Evolutionary conservation across 202 grass and related monocot genomes (phyloP).

Genomic region (Carex sylvatica): DNA sequence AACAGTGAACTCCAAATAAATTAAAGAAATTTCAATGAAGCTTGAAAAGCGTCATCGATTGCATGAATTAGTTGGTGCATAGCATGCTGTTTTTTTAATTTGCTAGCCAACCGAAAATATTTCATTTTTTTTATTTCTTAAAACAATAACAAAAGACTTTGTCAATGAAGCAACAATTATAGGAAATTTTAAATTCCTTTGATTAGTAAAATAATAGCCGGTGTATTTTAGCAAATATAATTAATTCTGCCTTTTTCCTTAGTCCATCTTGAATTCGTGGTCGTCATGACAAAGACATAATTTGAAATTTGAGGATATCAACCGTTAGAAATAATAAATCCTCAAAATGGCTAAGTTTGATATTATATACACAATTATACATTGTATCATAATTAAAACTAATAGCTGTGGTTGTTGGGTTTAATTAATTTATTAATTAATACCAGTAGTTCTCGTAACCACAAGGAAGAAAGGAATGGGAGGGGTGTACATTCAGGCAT

Average conservation of each 20-base stretch:
- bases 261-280: neutral
- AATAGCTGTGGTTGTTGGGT: neutral
- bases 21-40: neutral
- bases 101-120: neutral
- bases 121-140: neutral
- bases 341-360: neutral
- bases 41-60: neutral
- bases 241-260: neutral
- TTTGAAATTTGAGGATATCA: neutral
- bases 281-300: neutral
- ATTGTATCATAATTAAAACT: neutral
- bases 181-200: too few species aligned
- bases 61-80: slow-evolving; percentile 17
- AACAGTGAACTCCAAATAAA: neutral
- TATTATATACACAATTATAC: neutral
- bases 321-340: neutral
- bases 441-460: too few species aligned
- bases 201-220: neutral
- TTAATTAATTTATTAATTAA: neutral
- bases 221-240: neutral
- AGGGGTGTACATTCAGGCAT: too few species aligned
- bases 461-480: too few species aligned
- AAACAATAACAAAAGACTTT: neutral
- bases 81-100: slow-evolving; percentile 15
- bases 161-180: neutral